Evolutionary conservation across 208 protist genomes (phyloP).

Genomic region (Porcisia deanei): DNA sequence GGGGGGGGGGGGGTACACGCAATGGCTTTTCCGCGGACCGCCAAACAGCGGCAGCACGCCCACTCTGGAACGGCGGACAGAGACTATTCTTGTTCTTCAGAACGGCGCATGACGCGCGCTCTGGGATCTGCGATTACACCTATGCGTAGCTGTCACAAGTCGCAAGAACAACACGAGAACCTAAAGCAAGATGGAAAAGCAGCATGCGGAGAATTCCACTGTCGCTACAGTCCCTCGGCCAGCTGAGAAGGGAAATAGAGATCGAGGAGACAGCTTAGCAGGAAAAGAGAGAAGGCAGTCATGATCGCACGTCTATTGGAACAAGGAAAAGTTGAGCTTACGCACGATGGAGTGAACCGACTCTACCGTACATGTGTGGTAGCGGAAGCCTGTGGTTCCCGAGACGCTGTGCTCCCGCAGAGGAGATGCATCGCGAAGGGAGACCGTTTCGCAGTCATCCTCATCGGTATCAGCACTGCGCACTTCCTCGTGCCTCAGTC

Average conservation of each 20-base stretch:
- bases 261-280: background rate
- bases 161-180: background rate
- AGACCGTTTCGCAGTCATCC: constrained; percentile 9
- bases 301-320: constrained; percentile 10
- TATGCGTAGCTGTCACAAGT: background rate
- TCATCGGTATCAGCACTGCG: background rate
- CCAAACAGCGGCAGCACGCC: constrained; percentile 3
- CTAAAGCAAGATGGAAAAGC: background rate
- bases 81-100: background rate
- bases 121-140: background rate
- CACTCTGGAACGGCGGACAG: background rate
- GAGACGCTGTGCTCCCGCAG: constrained; percentile 29
- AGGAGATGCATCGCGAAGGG: constrained; percentile 28
- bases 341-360: constrained; percentile 17
- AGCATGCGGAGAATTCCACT: background rate
- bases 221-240: background rate
- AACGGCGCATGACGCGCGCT: background rate
- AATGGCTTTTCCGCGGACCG: background rate
- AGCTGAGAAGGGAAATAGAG: background rate
- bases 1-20: no score
- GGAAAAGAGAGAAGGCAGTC: background rate
- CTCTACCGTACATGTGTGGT: constrained; percentile 21
- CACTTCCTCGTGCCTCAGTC: background rate
- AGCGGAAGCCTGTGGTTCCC: constrained; percentile 15
- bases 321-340: constrained; percentile 34